Base-by-base conservation (phyloP, 2,329 filamentous ascomycete genomes). In the Thermothelomyces thermophilus region DNA sequence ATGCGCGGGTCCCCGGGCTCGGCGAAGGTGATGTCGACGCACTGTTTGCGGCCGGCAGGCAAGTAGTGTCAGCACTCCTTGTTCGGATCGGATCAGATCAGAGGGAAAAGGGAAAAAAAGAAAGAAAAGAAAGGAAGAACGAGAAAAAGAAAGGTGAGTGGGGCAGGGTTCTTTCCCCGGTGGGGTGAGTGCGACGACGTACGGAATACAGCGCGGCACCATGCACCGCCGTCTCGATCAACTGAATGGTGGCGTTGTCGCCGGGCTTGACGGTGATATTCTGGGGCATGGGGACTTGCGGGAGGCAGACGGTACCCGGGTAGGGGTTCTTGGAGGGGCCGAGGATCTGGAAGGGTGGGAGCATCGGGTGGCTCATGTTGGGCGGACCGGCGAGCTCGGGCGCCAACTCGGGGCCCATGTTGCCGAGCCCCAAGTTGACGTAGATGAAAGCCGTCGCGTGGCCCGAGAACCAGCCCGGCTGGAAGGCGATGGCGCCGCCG, bases 391-490 rank as follows among this genome's bases (percentile, higher is more conserved):
- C 62, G 43, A 51, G 43, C 1, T 20, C 1, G 2, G 41, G 48
- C 10, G 5, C 22, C 34, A 41, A 16, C 53, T 77, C 74, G 14
- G 81, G 80, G 0, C 78, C 80, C 9, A 77, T 74, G 30, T 77
- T 88, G 57, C 87, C 89, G 57, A 90, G 82, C 58, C 93, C 93
- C 48, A 97, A 76, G 72, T 97, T 97, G 70, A 97, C 74, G 71
- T 95, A 95, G 64, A 95, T 77, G 60, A 89, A 80, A 16, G 90
- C 91, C 5, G 81, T 84, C 31, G 79, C 68, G 67, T 97, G 93
- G 56, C 93, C 93, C 51, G 84, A 82, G 73, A 96, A 96, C 93
- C 93, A 97, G 62, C 91, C 93, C 0, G 93, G 93, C 64, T 97
- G 91, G 62, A 96, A 77, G 43, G 89, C 79, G 53, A 98, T 63